A percentile compares a stretch with the other conserved stretches of the same genome.
Conservation (phyloP, 2,329 filamentous ascomycete species). For the Fusarium miscanthi region DNA sequence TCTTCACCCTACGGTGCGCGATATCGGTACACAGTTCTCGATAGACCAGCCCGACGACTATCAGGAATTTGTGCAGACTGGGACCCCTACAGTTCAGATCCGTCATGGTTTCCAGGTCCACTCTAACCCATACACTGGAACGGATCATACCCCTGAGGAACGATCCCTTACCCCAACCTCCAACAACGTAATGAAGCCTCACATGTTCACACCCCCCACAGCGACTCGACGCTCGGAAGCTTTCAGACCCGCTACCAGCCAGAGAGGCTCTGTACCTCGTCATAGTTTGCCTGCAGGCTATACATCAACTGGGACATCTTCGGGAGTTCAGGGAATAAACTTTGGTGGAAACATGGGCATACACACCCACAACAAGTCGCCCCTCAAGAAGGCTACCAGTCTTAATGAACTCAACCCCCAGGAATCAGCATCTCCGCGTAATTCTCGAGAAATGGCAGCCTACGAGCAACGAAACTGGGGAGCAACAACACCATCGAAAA, state of each 20-base stretch:
- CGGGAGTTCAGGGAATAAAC: conserved; percentile 42
- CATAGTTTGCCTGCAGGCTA: conserved; percentile 52
- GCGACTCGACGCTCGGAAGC: conserved; percentile 50
- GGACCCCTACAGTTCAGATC: conserved; percentile 70
- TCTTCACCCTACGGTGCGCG: conserved; percentile 80
- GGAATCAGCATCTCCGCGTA: conserved; percentile 61
- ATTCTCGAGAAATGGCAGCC: conserved; percentile 71
- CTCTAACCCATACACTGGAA: conserved; percentile 81
- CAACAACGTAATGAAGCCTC: conserved; percentile 54
- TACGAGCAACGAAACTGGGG: conserved; percentile 60
- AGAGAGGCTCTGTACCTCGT: conserved; percentile 47
- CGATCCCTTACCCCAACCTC: conserved; percentile 49
- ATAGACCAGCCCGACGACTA: conserved; percentile 56
- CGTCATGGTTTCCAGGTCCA: conserved; percentile 83
- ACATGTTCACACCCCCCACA: conserved; percentile 57
- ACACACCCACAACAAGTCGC: conserved; percentile 82
- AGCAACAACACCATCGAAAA: conserved; percentile 57
- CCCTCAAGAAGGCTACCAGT: conserved; percentile 80
- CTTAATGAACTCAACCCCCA: conserved; percentile 65
- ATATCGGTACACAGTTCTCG: conserved; percentile 84
- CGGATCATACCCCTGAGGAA: conserved; percentile 59
- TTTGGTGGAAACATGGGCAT: conserved; percentile 83
- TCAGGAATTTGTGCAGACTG: conserved; percentile 58
- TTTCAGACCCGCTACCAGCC: conserved; percentile 46
- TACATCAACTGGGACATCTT: conserved; percentile 45